A percentile compares a stretch with the other conserved stretches of the same genome.
phyloP scores from a whole-genome alignment of 2,329 filamentous ascomycete genomes.

The Lecanicillium sp. region DNA sequence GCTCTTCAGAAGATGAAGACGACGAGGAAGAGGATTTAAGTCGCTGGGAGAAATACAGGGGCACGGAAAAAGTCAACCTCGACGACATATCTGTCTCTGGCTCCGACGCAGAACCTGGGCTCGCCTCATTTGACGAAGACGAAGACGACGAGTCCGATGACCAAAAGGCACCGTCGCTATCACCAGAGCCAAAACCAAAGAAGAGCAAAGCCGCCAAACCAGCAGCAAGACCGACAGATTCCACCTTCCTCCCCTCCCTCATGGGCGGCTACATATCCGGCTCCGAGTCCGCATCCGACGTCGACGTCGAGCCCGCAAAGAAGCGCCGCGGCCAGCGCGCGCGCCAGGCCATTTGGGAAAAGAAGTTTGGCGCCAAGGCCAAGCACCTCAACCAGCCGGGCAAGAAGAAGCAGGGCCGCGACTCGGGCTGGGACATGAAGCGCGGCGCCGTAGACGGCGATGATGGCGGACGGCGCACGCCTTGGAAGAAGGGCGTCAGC shows the following conservation, averaged over 20 bases:
- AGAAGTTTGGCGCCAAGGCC: conserved; percentile 67
- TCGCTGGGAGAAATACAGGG: conserved; percentile 20
- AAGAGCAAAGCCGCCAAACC: conserved; percentile 14
- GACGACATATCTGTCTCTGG: conserved; percentile 32
- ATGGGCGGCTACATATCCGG: conserved; percentile 76
- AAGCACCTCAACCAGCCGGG: conserved; percentile 50
- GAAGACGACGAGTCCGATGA: conserved; percentile 18
- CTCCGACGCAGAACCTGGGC: conserved; percentile 15
- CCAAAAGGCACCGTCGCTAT: conserved; percentile 18
- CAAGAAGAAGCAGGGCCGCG: conserved; percentile 25
- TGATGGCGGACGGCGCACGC: conserved; percentile 28
- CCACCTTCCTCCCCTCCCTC: conserved; percentile 66
- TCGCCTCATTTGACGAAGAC: conserved; percentile 20
- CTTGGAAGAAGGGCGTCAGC: conserved; percentile 46
- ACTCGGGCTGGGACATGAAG: conserved; percentile 51
- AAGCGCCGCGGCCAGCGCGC: conserved; percentile 76
- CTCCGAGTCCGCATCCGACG: conserved; percentile 61
- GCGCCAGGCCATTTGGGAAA: conserved; percentile 72
- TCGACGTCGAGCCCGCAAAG: conserved; percentile 52
- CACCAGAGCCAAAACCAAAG: conserved; percentile 19
- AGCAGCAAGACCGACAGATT: conserved; percentile 25
- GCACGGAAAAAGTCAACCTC: conserved; percentile 27
- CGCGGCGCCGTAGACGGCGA: conserved; percentile 44
- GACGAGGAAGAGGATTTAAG: conserved; percentile 23
- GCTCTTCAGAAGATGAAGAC: conserved; percentile 35